Base-by-base conservation (phyloP, 345 rosid genomes). In the Streptanthus diversifolius region DNA sequence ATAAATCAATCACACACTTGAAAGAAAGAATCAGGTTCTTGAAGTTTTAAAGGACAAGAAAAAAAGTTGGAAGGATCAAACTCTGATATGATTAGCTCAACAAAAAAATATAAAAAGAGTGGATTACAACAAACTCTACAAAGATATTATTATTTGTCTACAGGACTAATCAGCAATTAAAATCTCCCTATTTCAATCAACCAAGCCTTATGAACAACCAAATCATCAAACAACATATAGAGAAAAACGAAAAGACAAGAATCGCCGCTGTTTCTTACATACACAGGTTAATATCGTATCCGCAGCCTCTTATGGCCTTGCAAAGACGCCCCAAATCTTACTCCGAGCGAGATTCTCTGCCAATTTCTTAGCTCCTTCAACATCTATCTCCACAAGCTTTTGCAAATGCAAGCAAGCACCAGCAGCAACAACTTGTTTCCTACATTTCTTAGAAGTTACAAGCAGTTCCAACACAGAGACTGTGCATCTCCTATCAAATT, bases 331-430 rank as follows among this genome's bases (percentile, higher is more conserved):
- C 97, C 97, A 93, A 55, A 89, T 84, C 84, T 84, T 91, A 62
- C 92, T 90, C 10, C 87, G 82, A 37, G 86, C 73, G 21, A 86
- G 87, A 73, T 78, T 77, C 35, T 89, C 90, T n/a, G 82, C 68
- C 21, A 93, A 83, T 82, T 85, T 91, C 87, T 87, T 89, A 49
- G 98, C 85, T 11, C 98, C 98, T 56, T 88, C 91, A 33, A 86
- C 80, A 37, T 93, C 88, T 84, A 85, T 81, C 58, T 86, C 92
- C 40, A 80, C 87, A 43, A 93, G 89, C 80, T 86, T 89, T 79
- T 83, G 92, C 83, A 93, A 68, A 76, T 89, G 79, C 60, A 72
- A 63, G 75, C 82, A 78, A 63, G 98, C 97, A 36, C 96, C 93
- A 6, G 88, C 84, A 17, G 85, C 84, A 63, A 89, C 82, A 73